Percentiles rank a stretch among this genome's conserved stretches.
phyloP scores from a whole-genome alignment of 805 yeast species.

The Komagataella populi region DNA sequence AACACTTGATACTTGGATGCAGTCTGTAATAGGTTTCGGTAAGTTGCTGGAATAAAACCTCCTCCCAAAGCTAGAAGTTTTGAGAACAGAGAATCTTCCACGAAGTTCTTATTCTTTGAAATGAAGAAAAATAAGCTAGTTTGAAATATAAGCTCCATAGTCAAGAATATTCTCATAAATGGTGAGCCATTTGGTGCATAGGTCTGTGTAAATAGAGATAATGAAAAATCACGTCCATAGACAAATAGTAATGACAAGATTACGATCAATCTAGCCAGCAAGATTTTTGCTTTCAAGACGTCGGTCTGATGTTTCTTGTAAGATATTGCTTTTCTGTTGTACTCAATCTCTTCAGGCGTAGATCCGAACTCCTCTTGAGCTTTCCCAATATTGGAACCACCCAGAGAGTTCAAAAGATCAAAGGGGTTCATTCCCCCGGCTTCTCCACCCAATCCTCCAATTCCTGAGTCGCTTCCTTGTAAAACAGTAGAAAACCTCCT shows the following conservation, averaged over 20 bases:
- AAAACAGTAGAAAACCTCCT: slow-evolving; percentile 14
- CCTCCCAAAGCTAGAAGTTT: slow-evolving; percentile 9
- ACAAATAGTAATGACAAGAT: slow-evolving; percentile 4
- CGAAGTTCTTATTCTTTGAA: slow-evolving; percentile 4
- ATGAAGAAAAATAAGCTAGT: slow-evolving; percentile 5
- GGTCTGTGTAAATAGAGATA: slow-evolving; percentile 2
- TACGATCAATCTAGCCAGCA: slow-evolving; percentile 7
- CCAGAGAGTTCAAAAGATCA: background rate
- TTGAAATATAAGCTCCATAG: slow-evolving; percentile 4
- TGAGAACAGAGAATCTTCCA: slow-evolving; percentile 4
- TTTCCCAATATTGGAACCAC: slow-evolving; percentile 1
- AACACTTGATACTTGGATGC: slow-evolving; percentile 14
- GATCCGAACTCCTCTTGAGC: background rate
- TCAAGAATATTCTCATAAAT: slow-evolving; percentile 1
- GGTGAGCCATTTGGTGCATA: background rate
- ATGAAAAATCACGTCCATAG: slow-evolving; percentile 2
- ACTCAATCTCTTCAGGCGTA: slow-evolving; percentile 6
- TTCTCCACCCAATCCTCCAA: background rate
- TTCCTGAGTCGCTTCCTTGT: slow-evolving; percentile 2
- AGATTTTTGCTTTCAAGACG: slow-evolving; percentile 6
- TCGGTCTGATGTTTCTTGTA: slow-evolving; percentile 6
- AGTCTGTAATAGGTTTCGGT: slow-evolving; percentile 5
- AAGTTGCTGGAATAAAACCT: slow-evolving; percentile 11
- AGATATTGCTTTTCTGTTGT: slow-evolving; percentile 5
- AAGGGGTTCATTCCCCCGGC: slow-evolving; percentile 2